Base-by-base conservation (phyloP, 805 yeast species). In the Monosporozyma unispora region DNA sequence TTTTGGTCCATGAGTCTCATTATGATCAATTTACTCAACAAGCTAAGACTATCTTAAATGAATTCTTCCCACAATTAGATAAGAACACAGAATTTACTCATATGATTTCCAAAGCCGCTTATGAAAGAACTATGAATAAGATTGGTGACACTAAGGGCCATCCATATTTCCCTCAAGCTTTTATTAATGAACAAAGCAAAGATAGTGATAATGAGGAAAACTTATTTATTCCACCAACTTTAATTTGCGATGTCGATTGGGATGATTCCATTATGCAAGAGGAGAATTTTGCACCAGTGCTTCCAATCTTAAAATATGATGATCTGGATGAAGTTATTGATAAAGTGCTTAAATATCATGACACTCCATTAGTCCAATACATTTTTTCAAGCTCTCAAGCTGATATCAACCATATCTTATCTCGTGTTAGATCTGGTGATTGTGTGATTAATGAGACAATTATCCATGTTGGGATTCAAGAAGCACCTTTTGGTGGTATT, bases 401-500 rank as follows among this genome's bases (percentile, higher is more conserved):
- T 18, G 82, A 79, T 57, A 75, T 77, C 50, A 64, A 75, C 3
- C 66, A 67, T 49, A 77, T 87, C 51, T 66, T 75, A 50, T 63
- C 68, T 3, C 59, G 71, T 9, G 69, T 87, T 22, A 76, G 95
- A 60, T 82, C 93, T 0, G 96, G 96, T 25, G 84, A 79, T 3
- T 70, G 80, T 12, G 64, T 79, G 44, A 70, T 86, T 52, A 87
- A 88, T 61, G 96, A 89, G 55, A 74, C 81, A 0, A 47, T 87
- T 45, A 52, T 86, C 58, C 95, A 88, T 54, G 87, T 79, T 41
- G 90, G 80, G 0, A 73, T 84, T 48, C 51, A 73, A 6, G 73
- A 74, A 45, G 78, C 87, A 3, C 97, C 97, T 23, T 91, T 90
- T 67, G 98, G 98, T 31, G 98, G 98, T 22, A 70, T 90, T 49